phyloP scores from a whole-genome alignment of 1,284 basidiomycete species.

The Mycosarcoma maydis region DNA sequence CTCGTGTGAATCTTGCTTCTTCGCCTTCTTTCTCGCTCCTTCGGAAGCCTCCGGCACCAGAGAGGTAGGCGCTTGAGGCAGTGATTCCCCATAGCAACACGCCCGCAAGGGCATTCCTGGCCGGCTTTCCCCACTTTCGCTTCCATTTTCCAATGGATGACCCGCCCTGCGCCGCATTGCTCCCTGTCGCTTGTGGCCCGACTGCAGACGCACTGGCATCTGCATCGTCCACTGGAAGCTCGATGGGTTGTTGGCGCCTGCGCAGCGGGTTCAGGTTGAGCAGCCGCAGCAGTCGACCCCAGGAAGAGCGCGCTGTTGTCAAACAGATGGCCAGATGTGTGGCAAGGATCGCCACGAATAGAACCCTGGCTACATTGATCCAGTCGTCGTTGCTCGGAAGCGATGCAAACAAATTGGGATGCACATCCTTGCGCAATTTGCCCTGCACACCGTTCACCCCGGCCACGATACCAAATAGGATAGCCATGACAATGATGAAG shows the following conservation, averaged over 20 bases:
- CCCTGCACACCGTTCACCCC: constrained; percentile 53
- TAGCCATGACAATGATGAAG: constrained; percentile 45
- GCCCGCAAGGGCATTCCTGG: constrained; percentile 55
- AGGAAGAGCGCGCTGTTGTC: constrained; percentile 59
- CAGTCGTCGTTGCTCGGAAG: constrained; percentile 55
- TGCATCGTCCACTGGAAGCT: constrained; percentile 16
- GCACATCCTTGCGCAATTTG: constrained; percentile 38
- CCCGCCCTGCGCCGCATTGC: constrained; percentile 3
- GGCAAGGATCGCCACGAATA: constrained; percentile 55
- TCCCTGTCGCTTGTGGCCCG: background rate
- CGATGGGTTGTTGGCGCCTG: constrained; percentile 17
- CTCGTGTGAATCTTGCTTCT: constrained; percentile 58
- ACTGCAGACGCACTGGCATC: background rate
- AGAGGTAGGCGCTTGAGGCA: constrained; percentile 55
- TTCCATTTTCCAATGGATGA: constrained; percentile 24
- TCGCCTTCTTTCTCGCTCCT: constrained; percentile 55
- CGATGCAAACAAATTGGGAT: constrained; percentile 61
- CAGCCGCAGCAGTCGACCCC: constrained; percentile 56
- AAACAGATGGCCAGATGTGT: constrained; percentile 61
- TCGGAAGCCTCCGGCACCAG: constrained; percentile 60
- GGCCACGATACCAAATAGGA: constrained; percentile 53
- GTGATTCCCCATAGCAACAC: constrained; percentile 57
- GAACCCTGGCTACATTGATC: constrained; percentile 51
- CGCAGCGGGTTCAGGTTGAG: constrained; percentile 55
- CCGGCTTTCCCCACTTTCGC: constrained; percentile 53